phyloP scores from a whole-genome alignment of 1,139 yeast species.

The Yamadazyma dendronema region DNA sequence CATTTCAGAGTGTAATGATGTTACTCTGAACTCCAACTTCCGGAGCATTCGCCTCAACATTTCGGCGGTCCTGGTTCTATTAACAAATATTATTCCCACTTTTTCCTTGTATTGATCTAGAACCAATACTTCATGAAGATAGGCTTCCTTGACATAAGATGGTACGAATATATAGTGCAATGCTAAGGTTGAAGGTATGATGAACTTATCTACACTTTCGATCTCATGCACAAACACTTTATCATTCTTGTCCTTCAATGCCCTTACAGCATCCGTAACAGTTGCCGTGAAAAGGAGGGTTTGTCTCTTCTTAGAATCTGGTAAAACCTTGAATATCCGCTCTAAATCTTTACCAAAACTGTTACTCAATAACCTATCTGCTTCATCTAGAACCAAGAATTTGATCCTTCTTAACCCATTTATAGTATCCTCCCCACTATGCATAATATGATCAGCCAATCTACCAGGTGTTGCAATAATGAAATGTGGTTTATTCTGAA shows the following conservation, averaged over 20 bases:
- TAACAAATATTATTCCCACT: slow-evolving; percentile 85
- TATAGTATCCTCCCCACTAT: slow-evolving; percentile 87
- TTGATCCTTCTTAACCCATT: slow-evolving; percentile 74
- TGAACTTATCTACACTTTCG: slow-evolving; percentile 66
- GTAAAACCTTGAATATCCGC: slow-evolving; percentile 69
- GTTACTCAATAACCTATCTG: slow-evolving; percentile 83
- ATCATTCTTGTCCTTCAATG: slow-evolving; percentile 68
- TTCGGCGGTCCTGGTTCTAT: slow-evolving; percentile 89
- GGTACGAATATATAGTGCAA: slow-evolving; percentile 64
- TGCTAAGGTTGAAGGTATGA: slow-evolving; percentile 72
- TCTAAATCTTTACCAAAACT: slow-evolving; percentile 80
- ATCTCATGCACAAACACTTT: slow-evolving; percentile 78
- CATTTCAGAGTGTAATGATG: slow-evolving; percentile 93
- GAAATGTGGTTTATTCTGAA: slow-evolving; percentile 86
- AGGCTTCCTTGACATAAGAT: slow-evolving; percentile 87
- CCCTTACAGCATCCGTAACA: slow-evolving; percentile 86
- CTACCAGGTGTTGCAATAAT: slow-evolving; percentile 98
- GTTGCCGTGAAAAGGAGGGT: slow-evolving; percentile 94
- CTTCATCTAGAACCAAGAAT: slow-evolving; percentile 90
- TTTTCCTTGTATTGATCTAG: slow-evolving; percentile 61
- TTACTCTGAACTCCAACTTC: slow-evolving; percentile 72
- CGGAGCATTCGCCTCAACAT: slow-evolving; percentile 72
- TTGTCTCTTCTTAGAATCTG: slow-evolving; percentile 71
- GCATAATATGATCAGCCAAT: slow-evolving; percentile 85
- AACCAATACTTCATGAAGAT: slow-evolving; percentile 65